A percentile compares a stretch with the other conserved stretches of the same genome.
phyloP scores from a whole-genome alignment of 192 early-diverging fungal genomes.

The Mortierella hygrophila region DNA sequence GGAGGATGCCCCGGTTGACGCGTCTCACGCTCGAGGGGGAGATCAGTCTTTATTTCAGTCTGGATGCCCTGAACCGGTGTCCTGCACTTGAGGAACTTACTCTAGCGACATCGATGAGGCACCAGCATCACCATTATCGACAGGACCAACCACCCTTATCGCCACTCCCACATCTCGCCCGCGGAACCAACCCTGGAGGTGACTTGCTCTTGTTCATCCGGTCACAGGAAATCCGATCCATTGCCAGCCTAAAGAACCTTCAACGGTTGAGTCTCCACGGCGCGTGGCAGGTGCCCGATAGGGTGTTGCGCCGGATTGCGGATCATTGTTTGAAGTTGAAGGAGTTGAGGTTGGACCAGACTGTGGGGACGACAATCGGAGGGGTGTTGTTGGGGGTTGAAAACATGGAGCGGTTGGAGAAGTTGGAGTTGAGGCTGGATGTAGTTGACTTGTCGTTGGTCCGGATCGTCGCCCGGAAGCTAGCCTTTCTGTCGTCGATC shows the following conservation, averaged over 20 bases:
- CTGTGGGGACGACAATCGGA: constrained; percentile 26
- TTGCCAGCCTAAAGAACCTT: constrained; percentile 8
- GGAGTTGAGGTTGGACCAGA: constrained; percentile 28
- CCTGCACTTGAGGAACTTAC: constrained; percentile 36
- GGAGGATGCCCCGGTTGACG: constrained; percentile 14
- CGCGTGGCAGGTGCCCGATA: constrained; percentile 29
- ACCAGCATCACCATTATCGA: background rate
- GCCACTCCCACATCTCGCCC: background rate
- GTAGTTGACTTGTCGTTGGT: constrained; percentile 39
- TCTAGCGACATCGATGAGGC: background rate
- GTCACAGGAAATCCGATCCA: constrained; percentile 24
- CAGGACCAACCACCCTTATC: background rate
- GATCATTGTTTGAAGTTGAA: constrained; percentile 23
- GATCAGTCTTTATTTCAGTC: constrained; percentile 43
- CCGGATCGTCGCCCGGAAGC: constrained; percentile 16
- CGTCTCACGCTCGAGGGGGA: constrained; percentile 36
- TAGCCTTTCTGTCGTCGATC: background rate
- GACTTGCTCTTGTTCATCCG: constrained; percentile 24
- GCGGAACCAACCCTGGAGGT: constrained; percentile 15
- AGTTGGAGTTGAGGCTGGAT: constrained; percentile 18
- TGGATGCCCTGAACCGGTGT: constrained; percentile 28
- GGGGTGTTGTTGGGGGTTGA: constrained; percentile 39
- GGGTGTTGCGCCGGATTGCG: constrained; percentile 25
- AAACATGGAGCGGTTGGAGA: constrained; percentile 28
- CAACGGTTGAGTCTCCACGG: constrained; percentile 11